Conservation (phyloP, 2,329 filamentous ascomycete genomes). For the Saccharata proteae region DNA sequence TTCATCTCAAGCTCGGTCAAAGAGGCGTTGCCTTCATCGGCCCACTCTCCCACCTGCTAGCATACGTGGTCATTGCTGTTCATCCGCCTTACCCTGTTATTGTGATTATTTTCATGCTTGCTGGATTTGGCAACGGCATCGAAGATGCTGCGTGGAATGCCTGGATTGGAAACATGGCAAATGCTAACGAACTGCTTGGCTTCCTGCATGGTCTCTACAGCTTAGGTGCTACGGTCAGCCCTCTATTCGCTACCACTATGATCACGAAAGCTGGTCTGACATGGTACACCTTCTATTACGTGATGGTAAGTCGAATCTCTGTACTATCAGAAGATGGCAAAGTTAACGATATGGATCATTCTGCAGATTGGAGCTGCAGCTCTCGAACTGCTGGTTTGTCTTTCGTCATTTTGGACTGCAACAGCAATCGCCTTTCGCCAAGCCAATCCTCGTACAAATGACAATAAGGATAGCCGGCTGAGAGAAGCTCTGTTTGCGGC, state of each 20-base stretch:
- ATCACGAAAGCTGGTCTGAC: constrained; percentile 47
- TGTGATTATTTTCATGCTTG: constrained; percentile 51
- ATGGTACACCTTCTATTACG: constrained; percentile 68
- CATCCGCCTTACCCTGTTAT: constrained; percentile 60
- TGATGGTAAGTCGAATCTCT: constrained; percentile 45
- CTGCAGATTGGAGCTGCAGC: constrained; percentile 40
- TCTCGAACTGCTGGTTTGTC: constrained; percentile 42
- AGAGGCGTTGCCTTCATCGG: constrained; percentile 57
- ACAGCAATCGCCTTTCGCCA: constrained; percentile 47
- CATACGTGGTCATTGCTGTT: constrained; percentile 52
- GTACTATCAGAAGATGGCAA: neutral
- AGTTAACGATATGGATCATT: neutral
- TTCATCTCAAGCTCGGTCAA: constrained; percentile 56
- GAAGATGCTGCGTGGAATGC: constrained; percentile 51
- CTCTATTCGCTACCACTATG: constrained; percentile 61
- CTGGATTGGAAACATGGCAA: constrained; percentile 59
- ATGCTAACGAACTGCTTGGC: constrained; percentile 62
- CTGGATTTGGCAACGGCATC: constrained; percentile 61
- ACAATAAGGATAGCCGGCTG: constrained; percentile 36
- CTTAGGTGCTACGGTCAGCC: constrained; percentile 55
- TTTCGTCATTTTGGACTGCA: constrained; percentile 50
- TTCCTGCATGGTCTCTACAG: constrained; percentile 63
- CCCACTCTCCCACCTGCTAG: constrained; percentile 49
- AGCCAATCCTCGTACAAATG: constrained; percentile 31
- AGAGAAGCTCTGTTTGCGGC: constrained; percentile 36